Evolutionary conservation across 345 rosid genomes (phyloP).

Genomic region (Populus davidiana): DNA sequence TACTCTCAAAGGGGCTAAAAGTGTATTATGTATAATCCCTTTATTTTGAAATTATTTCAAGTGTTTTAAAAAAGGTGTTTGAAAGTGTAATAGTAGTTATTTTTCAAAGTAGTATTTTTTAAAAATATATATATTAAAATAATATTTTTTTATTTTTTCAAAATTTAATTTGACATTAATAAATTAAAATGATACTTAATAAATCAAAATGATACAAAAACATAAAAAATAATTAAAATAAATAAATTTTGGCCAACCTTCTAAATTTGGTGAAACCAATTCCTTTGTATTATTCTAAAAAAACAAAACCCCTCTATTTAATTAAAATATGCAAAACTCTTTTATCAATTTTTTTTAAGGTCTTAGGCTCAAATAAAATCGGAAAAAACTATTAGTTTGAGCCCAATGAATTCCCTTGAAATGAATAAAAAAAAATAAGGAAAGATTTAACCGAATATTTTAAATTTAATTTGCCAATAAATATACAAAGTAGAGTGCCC

Average conservation of each 20-base stretch:
- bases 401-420: neutral
- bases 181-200: accelerated
- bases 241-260: no score
- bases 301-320: neutral
- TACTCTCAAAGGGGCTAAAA: no score
- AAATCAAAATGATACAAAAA: no score
- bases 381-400: neutral
- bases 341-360: neutral
- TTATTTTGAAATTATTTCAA: no score
- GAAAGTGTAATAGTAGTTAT: accelerated
- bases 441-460: no score
- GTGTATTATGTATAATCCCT: no score
- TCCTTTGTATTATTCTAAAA: neutral
- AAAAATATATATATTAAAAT: no score
- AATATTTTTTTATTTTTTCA: no score
- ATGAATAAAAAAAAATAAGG: no score
- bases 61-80: no score
- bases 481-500: neutral
- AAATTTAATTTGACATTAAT: no score
- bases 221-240: no score
- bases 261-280: neutral
- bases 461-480: neutral
- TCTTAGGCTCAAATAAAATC: neutral
- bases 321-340: neutral
- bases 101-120: accelerated